Evolutionary conservation across 768 basidiomycete species (phyloP).

Genomic region (Cystofilobasidium capitatum): DNA sequence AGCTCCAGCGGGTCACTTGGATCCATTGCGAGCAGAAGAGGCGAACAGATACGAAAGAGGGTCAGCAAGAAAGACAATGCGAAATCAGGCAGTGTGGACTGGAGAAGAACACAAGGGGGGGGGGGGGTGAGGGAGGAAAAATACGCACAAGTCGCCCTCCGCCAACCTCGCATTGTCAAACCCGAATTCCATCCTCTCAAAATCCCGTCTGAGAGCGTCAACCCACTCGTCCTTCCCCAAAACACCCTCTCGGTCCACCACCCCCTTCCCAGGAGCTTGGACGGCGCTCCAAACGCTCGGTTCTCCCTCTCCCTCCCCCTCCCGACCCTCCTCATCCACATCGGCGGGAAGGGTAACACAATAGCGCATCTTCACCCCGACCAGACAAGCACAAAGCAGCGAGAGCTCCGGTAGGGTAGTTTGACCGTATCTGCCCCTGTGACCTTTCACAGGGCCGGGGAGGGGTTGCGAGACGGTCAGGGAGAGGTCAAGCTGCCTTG

Average conservation of each 20-base stretch:
- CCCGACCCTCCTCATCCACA: not conserved
- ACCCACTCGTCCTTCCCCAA: slow-evolving; percentile 50
- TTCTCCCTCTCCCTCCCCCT: not conserved
- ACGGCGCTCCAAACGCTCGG: not conserved
- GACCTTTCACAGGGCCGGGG: slow-evolving; percentile 38
- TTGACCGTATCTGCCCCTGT: slow-evolving; percentile 50
- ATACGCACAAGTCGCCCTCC: slow-evolving; percentile 15
- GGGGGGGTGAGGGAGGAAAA: not conserved
- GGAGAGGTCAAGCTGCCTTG: slow-evolving; percentile 30
- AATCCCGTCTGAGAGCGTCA: slow-evolving; percentile 26
- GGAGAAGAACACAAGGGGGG: not conserved
- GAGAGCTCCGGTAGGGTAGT: slow-evolving; percentile 56
- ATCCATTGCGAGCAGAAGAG: not conserved
- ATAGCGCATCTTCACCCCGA: slow-evolving; percentile 74
- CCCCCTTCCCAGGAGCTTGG: slow-evolving; percentile 42
- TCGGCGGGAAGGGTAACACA: slow-evolving; percentile 39
- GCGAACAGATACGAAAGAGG: not conserved
- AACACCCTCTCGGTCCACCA: slow-evolving; percentile 35
- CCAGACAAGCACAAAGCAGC: slow-evolving; percentile 51
- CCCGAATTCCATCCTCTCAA: slow-evolving; percentile 41
- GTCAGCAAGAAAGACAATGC: not conserved
- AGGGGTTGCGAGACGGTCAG: slow-evolving; percentile 28
- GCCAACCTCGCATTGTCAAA: not conserved
- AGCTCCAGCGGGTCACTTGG: slow-evolving; percentile 31
- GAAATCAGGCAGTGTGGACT: too few species aligned